phyloP scores from a whole-genome alignment of 2,329 filamentous ascomycete species.

The Hypoxylon sp. region DNA sequence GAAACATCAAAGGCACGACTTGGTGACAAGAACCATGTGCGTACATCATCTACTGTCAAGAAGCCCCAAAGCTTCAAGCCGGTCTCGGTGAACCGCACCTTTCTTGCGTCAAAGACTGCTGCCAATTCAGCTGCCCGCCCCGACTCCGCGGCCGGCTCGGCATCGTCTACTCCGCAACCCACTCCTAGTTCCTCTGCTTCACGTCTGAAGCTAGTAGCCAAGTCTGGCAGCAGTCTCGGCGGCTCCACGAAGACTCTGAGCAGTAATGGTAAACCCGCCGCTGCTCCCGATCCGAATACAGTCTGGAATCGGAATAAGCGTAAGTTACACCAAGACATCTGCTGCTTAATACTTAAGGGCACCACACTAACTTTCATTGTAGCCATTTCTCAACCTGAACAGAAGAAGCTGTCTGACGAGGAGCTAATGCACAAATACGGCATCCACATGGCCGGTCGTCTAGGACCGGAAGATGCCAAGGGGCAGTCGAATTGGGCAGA shows the following conservation, averaged over 20 bases:
- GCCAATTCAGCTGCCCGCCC: constrained; percentile 62
- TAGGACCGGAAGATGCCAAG: constrained; percentile 79
- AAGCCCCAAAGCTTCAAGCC: constrained; percentile 86
- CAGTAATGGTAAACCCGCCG: constrained; percentile 70
- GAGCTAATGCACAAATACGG: constrained; percentile 87
- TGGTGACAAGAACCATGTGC: constrained; percentile 71
- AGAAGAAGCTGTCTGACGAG: constrained; percentile 87
- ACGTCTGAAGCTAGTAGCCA: constrained; percentile 81
- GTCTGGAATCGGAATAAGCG: constrained; percentile 94
- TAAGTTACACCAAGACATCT: constrained; percentile 57
- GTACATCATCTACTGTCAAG: constrained; percentile 72
- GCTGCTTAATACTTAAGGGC: constrained; percentile 23
- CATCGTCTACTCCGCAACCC: constrained; percentile 60
- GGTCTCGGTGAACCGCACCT: constrained; percentile 87
- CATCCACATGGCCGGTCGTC: constrained; percentile 84
- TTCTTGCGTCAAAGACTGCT: constrained; percentile 78
- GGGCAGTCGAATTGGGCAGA: constrained; percentile 90
- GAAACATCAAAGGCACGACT: constrained; percentile 74
- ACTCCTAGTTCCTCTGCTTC: constrained; percentile 65
- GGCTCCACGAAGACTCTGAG: constrained; percentile 62
- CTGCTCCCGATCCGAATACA: constrained; percentile 77
- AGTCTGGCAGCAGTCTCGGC: constrained; percentile 73
- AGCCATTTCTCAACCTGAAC: constrained; percentile 76
- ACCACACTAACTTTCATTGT: constrained; percentile 46
- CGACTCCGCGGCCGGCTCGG: constrained; percentile 62